A percentile compares a stretch with the other conserved stretches of the same genome.
phyloP scores from a whole-genome alignment of 805 yeast genomes.

The Yueomyces sp. region DNA sequence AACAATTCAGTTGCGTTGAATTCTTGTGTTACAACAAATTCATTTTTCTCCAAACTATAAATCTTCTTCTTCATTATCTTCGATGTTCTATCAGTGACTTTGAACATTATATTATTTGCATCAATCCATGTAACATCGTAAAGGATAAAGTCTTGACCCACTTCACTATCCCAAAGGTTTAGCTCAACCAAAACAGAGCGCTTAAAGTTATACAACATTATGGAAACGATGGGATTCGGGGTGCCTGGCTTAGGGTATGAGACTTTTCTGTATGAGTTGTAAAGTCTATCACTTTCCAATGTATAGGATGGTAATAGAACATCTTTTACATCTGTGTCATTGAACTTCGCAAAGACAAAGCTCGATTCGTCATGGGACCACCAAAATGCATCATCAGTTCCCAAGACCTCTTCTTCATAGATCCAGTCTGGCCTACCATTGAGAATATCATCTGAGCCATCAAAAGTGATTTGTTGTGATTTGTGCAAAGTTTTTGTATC shows the following conservation, averaged over 20 bases:
- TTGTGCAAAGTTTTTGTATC: not conserved
- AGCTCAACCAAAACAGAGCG: conserved; percentile 13
- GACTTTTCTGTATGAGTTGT: conserved; percentile 34
- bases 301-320: conserved; percentile 41
- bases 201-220: conserved; percentile 30
- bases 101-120: conserved; percentile 35
- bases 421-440: conserved; percentile 78
- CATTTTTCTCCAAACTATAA: conserved; percentile 22
- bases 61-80: conserved; percentile 38
- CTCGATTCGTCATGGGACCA: conserved; percentile 56
- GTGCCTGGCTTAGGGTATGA: conserved; percentile 70
- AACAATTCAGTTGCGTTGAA: conserved; percentile 30
- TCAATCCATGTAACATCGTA: conserved; percentile 54
- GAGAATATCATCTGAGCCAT: conserved; percentile 38
- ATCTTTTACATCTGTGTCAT: conserved; percentile 46
- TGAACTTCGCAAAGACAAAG: conserved; percentile 39
- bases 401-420: conserved; percentile 67
- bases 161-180: conserved; percentile 17
- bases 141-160: conserved; percentile 33
- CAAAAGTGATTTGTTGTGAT: conserved; percentile 21
- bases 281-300: conserved; percentile 21
- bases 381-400: conserved; percentile 48
- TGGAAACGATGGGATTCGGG: conserved; percentile 39
- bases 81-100: conserved; percentile 52
- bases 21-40: conserved; percentile 29